A percentile compares a stretch with the other conserved stretches of the same genome.
Conservation (phyloP, 495 filamentous ascomycete genomes). For the Annulohypoxylon moriforme region DNA sequence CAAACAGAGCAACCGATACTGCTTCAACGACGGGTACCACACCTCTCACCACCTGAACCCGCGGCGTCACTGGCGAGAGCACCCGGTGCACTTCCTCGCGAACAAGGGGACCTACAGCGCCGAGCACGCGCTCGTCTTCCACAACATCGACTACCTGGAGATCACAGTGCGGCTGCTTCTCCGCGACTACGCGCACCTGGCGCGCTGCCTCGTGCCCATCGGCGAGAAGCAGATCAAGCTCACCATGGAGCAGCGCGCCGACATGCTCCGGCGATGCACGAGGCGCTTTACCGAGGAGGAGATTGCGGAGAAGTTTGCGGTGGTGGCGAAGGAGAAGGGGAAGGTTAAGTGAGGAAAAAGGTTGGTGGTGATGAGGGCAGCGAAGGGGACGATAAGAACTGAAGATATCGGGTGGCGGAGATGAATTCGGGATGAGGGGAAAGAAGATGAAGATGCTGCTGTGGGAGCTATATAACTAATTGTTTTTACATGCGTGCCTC, state of each 20-base stretch:
- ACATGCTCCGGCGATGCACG: constrained; percentile 71
- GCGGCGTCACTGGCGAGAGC: constrained; percentile 77
- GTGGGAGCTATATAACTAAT: background rate
- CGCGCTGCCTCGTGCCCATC: constrained; percentile 73
- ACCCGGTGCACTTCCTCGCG: constrained; percentile 73
- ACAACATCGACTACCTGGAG: constrained; percentile 77
- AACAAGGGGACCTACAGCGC: constrained; percentile 68
- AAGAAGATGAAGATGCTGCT: background rate
- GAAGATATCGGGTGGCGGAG: background rate
- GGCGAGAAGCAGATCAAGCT: constrained; percentile 70
- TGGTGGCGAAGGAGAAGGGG: background rate
- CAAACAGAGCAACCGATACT: constrained; percentile 72
- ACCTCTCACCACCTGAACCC: constrained; percentile 82
- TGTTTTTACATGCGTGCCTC: background rate
- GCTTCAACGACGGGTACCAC: constrained; percentile 83
- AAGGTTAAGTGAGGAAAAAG: constrained; percentile 11
- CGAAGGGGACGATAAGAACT: background rate
- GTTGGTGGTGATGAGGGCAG: background rate
- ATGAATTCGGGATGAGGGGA: background rate
- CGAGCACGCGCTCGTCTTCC: constrained; percentile 74
- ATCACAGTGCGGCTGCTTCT: constrained; percentile 69
- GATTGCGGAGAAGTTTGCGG: constrained; percentile 60
- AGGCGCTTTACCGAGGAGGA: constrained; percentile 68
- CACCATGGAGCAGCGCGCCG: constrained; percentile 68
- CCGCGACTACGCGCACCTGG: constrained; percentile 73